phyloP scores from a whole-genome alignment of 306 rosid species.

The Lablab purpureus region DNA sequence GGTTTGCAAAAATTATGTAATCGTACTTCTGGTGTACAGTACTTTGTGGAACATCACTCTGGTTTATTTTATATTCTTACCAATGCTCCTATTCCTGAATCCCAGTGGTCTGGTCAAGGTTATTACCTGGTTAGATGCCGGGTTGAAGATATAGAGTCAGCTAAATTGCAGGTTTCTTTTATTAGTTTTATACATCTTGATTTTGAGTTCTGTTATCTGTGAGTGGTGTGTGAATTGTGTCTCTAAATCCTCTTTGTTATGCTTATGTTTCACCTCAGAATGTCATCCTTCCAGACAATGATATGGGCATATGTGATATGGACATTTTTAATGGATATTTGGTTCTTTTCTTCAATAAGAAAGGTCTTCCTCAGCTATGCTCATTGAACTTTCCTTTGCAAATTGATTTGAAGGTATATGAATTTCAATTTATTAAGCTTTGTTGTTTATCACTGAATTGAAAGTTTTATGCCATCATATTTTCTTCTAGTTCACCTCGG shows the following conservation, averaged over 20 bases:
- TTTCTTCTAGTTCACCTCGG: slow-evolving; percentile 19
- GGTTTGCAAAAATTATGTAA: slow-evolving; percentile 69
- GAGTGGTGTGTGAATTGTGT: slow-evolving; percentile 30
- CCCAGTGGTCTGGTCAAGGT: slow-evolving; percentile 65
- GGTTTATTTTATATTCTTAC: slow-evolving; percentile 87
- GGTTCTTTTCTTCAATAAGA: slow-evolving; percentile 81
- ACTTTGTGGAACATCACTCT: slow-evolving; percentile 88
- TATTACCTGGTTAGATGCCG: slow-evolving; percentile 76
- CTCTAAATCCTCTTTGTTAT: slow-evolving; percentile 42
- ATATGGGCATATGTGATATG: slow-evolving; percentile 76
- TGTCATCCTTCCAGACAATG: slow-evolving; percentile 69
- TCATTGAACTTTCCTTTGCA: slow-evolving; percentile 74
- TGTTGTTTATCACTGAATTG: not conserved
- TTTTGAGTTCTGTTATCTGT: slow-evolving; percentile 27
- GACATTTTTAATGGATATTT: slow-evolving; percentile 83
- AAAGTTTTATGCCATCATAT: slow-evolving; percentile 1
- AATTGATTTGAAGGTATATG: slow-evolving; percentile 66
- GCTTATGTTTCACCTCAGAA: slow-evolving; percentile 60
- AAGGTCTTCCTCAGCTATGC: slow-evolving; percentile 69
- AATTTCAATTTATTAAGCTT: slow-evolving; percentile 13
- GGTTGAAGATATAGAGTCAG: slow-evolving; percentile 66
- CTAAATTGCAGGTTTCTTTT: slow-evolving; percentile 70
- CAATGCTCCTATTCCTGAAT: slow-evolving; percentile 71
- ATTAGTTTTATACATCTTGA: slow-evolving; percentile 32
- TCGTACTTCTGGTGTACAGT: slow-evolving; percentile 79